Conservation (phyloP, 192 early-diverging fungal species). For the Entomortierella chlamydospora region DNA sequence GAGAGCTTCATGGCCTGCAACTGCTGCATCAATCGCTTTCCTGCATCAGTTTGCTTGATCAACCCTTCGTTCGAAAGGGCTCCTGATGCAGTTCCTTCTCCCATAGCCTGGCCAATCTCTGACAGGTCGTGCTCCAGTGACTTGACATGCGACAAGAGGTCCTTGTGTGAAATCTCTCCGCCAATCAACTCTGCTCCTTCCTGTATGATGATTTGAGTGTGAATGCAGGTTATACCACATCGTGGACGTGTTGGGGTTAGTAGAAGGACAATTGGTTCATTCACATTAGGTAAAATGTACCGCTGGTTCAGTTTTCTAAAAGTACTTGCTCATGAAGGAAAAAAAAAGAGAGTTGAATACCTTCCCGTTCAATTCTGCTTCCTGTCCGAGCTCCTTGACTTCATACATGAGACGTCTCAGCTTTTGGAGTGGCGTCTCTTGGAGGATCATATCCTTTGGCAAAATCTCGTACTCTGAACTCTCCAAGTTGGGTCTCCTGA, state of each 20-base stretch:
- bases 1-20: slow-evolving; percentile 63
- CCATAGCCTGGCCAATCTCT: slow-evolving; percentile 59
- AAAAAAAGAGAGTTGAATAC: slow-evolving; percentile 26
- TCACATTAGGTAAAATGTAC: too few relatives aligned
- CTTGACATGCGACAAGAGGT: slow-evolving; percentile 61
- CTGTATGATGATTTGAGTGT: too few relatives aligned
- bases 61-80: slow-evolving; percentile 49
- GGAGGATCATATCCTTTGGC: slow-evolving; percentile 60
- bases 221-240: too few relatives aligned
- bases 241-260: too few relatives aligned
- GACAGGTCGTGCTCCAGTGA: slow-evolving; percentile 63
- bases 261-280: too few relatives aligned
- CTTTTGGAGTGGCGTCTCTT: slow-evolving; percentile 81
- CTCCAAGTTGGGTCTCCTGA: slow-evolving; percentile 61
- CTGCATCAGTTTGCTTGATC: slow-evolving; percentile 61
- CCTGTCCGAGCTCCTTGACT: slow-evolving; percentile 81
- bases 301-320: too few relatives aligned
- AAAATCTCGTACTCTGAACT: slow-evolving; percentile 67
- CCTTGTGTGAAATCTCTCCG: slow-evolving; percentile 55
- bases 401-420: slow-evolving; percentile 84
- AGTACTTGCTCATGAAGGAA: too few relatives aligned
- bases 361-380: slow-evolving; percentile 68
- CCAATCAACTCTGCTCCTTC: slow-evolving; percentile 44
- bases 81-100: slow-evolving; percentile 39
- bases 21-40: slow-evolving; percentile 64